These are phyloP conservation scores for Calonectria naviculata DNA, from an alignment of 2,329 filamentous ascomycete genomes.

Conservation along the genomic window DNA sequence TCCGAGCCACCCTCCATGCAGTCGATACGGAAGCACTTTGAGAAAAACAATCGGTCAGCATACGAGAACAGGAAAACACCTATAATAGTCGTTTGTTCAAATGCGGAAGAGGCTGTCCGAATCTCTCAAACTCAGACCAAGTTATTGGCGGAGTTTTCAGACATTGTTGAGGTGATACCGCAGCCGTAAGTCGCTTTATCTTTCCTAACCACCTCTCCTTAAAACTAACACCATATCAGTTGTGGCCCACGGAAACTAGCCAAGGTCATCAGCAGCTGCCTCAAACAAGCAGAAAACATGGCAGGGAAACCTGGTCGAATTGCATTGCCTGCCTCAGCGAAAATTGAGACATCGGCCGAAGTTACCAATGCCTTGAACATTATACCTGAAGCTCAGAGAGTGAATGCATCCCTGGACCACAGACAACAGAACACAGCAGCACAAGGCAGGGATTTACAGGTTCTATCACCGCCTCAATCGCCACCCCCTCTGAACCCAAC, in stretches of 20 bases:
- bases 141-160: constrained; percentile 32
- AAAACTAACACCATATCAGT: constrained; percentile 12
- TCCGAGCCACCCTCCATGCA: constrained; percentile 38
- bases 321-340: background rate
- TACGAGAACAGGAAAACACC: constrained; percentile 26
- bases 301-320: background rate
- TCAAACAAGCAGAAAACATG: constrained; percentile 13
- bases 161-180: constrained; percentile 45
- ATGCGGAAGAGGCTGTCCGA: constrained; percentile 43
- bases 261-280: constrained; percentile 40
- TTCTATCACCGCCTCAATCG: background rate
- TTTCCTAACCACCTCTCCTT: accelerated
- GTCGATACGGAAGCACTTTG: constrained; percentile 25
- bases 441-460: background rate
- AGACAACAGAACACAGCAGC: background rate
- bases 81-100: constrained; percentile 42
- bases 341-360: background rate
- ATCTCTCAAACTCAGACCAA: constrained; percentile 35
- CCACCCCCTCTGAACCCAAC: constrained; percentile 13
- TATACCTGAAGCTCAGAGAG: background rate
- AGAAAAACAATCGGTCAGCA: background rate
- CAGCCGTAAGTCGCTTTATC: constrained; percentile 41
- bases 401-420: background rate
- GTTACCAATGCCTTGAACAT: background rate
- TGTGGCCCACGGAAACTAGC: constrained; percentile 45